Evolutionary conservation across 352 stramenopile genomes (phyloP).

Genomic region (Phytophthora pistaciae): DNA sequence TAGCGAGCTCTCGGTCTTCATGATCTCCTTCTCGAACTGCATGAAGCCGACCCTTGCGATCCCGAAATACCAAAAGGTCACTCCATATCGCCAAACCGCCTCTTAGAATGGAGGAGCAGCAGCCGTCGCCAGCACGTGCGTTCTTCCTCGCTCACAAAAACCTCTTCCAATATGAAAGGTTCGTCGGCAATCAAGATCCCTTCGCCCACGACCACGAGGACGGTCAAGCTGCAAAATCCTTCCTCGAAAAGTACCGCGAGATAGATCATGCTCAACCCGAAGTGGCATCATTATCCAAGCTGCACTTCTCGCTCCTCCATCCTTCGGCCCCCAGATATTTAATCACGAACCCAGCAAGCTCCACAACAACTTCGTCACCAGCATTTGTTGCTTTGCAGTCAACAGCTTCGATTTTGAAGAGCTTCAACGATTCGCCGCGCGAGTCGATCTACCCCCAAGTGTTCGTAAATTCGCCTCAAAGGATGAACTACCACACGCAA

Average conservation of each 20-base stretch:
- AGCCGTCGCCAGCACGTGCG: conserved; percentile 16
- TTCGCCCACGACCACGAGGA: conserved; percentile 13
- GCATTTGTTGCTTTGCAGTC: conserved; percentile 28
- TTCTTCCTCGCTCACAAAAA: conserved; percentile 75
- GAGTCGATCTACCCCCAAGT: not conserved
- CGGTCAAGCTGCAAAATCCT: conserved; percentile 33
- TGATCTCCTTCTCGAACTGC: conserved; percentile 1
- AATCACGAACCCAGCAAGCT: conserved; percentile 1
- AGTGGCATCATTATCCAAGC: conserved; percentile 9
- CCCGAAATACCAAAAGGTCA: conserved; percentile 9
- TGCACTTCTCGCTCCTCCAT: conserved; percentile 25
- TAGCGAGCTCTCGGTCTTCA: conserved; percentile 31
- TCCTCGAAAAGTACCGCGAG: conserved; percentile 60
- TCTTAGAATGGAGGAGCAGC: conserved; percentile 17
- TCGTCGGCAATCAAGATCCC: conserved; percentile 40
- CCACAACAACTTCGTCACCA: not conserved
- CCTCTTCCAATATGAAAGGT: conserved; percentile 75
- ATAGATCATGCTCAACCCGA: conserved; percentile 32
- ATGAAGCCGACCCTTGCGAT: conserved; percentile 15
- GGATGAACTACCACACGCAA: conserved; percentile 5
- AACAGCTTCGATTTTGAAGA: conserved; percentile 18
- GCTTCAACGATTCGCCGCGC: conserved; percentile 5
- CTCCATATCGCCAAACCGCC: not conserved
- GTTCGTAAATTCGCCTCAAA: conserved; percentile 6
- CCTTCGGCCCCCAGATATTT: not conserved